phyloP scores from a whole-genome alignment of 192 early-diverging fungal genomes.

The Obelidium mucronatum region DNA sequence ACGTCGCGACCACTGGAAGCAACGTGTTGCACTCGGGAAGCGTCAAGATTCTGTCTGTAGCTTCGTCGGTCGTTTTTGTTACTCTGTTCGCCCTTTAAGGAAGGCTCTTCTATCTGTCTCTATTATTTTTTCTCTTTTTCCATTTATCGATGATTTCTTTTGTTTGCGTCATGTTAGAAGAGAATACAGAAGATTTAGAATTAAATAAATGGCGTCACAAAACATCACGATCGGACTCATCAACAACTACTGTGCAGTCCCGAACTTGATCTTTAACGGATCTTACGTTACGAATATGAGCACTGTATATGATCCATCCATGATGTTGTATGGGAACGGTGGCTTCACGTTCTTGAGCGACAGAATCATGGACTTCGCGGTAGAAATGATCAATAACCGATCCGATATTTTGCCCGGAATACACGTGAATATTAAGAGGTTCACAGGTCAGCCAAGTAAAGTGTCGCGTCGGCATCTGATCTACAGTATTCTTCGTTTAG shows the following conservation, averaged over 20 bases:
- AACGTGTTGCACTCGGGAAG: too few species aligned
- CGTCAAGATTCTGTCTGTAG: too few species aligned
- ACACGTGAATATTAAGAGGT: not conserved
- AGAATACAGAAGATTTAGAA: too few species aligned
- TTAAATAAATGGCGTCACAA: too few species aligned
- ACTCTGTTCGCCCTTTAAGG: too few species aligned
- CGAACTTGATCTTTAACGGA: not conserved
- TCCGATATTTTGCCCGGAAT: not conserved
- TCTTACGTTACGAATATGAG: not conserved
- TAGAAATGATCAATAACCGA: not conserved
- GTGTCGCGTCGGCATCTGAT: too few species aligned
- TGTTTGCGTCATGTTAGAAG: too few species aligned
- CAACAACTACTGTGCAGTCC: not conserved
- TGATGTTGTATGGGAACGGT: not conserved
- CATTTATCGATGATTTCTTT: too few species aligned
- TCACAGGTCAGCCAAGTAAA: not conserved
- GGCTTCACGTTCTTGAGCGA: not conserved
- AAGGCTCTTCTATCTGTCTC: too few species aligned
- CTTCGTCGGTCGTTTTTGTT: too few species aligned
- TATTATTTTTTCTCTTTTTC: too few species aligned
- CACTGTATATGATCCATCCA: not conserved
- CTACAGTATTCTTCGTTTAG: not conserved
- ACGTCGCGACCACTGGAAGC: too few species aligned
- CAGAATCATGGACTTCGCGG: not conserved
- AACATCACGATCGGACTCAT: constrained; percentile 2